A percentile compares a stretch with the other conserved stretches of the same genome.
phyloP scores from a whole-genome alignment of 805 yeast genomes.

The Candida tammaniensis region DNA sequence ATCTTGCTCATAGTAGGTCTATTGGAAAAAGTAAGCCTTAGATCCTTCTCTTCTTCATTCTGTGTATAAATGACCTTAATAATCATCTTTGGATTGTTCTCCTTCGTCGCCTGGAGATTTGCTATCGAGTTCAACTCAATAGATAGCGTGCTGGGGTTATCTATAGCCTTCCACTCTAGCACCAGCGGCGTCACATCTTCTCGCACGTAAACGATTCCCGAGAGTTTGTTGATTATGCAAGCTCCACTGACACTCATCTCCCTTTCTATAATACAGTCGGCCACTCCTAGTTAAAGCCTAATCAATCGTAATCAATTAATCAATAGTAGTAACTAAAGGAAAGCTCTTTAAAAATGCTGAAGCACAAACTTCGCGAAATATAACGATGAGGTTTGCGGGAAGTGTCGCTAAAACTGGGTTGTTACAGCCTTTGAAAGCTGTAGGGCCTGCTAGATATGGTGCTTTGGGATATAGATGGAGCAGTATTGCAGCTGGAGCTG shows the following conservation, averaged over 20 bases:
- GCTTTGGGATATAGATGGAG: background rate
- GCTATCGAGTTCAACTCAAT: conserved; percentile 34
- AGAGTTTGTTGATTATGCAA: conserved; percentile 37
- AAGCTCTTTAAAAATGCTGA: background rate
- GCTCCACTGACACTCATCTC: conserved; percentile 29
- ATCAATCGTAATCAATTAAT: no score
- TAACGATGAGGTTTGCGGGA: background rate
- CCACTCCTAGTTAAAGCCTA: no score
- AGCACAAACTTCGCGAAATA: conserved; percentile 2
- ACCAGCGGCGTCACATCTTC: conserved; percentile 42
- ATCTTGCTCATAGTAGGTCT: conserved; percentile 74
- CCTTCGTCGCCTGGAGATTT: conserved; percentile 69
- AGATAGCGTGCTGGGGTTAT: conserved; percentile 29
- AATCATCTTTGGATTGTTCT: conserved; percentile 63
- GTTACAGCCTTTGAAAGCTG: no score
- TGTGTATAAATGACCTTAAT: conserved; percentile 52
- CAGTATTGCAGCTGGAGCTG: background rate
- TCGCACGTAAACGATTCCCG: conserved; percentile 39
- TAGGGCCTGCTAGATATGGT: no score
- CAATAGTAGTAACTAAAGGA: no score
- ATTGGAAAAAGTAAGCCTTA: conserved; percentile 61
- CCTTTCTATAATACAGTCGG: no score
- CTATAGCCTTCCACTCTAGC: conserved; percentile 44
- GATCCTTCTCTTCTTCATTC: conserved; percentile 25
- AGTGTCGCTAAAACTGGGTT: background rate